Base-by-base conservation (phyloP, 768 basidiomycete genomes). In the Suillus lakei region DNA sequence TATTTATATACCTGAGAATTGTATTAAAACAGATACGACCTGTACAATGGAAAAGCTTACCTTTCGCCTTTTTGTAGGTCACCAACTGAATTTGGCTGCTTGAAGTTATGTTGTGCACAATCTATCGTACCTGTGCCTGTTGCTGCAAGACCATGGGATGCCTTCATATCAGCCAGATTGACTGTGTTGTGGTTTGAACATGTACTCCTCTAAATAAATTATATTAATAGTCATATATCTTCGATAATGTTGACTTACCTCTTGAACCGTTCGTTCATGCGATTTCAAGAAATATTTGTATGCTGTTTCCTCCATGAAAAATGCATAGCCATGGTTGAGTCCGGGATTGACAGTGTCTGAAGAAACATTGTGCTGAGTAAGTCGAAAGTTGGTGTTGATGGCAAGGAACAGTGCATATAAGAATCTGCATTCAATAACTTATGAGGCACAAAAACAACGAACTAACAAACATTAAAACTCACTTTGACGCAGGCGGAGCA, bases 311-410 rank as follows among this genome's bases (percentile, higher is more conserved):
- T 74, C 68, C 1, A 75, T 70, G 43, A 74, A 70, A 48, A 72
- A 74, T 13, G 67, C 62, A 43, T 32, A 65, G 10, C 76, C 74
- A 0, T 66, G 55, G 4, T 66, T 66, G 15, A 76, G 71, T 13
- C 64, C 58, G 0, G 74, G 71, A 60, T 75, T 72, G 0, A 55
- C 28, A 4, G 21, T 15, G 7, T 66, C 66, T 21, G 51, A 68
- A 0, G 51, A 68, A 1, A 69, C 64, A 6, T 62, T 62, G 32
- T 60, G 62, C 15, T 58, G 64, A 60, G 72, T 70, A 15, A 75
- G 58, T 13, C 71, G 65, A 38, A 78, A 77, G 64, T 72, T 72
- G 8, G 73, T 71, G 32, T 78, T 74, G 5, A 71, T 66, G 3
- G 70, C 71, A 7, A 76, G 2, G 38, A 72, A 71, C 26, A 71